These are phyloP conservation scores for Aspergillus fumigatiaffinis DNA, from an alignment of 2,329 filamentous ascomycete genomes.

Conservation along the genomic window DNA sequence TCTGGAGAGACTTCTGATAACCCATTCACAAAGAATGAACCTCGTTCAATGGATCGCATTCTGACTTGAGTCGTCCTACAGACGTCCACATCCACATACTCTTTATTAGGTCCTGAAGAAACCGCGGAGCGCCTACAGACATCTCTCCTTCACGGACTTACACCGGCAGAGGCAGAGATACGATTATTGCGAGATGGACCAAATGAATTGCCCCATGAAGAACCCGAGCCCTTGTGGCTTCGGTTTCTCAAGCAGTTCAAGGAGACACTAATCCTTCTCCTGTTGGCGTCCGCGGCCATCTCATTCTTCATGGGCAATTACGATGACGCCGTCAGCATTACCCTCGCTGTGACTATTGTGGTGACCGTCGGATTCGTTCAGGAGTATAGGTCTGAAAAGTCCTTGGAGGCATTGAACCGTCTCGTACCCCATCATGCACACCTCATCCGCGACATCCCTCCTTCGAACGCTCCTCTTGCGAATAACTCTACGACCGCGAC, in stretches of 20 bases:
- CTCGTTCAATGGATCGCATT: constrained; percentile 15
- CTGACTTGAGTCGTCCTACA: constrained; percentile 15
- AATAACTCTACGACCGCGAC: constrained; percentile 15
- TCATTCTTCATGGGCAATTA: constrained; percentile 89
- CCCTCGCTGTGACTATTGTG: constrained; percentile 93
- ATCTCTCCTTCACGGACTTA: constrained; percentile 77
- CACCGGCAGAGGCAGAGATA: constrained; percentile 73
- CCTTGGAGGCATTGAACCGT: constrained; percentile 88
- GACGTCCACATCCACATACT: constrained; percentile 49
- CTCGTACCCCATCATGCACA: constrained; percentile 94
- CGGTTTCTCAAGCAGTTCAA: constrained; percentile 96
- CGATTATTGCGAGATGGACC: constrained; percentile 77
- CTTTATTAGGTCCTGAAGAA: constrained; percentile 70
- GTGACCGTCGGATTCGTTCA: constrained; percentile 95
- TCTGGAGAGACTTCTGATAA: not conserved
- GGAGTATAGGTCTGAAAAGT: constrained; percentile 96
- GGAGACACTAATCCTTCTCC: constrained; percentile 88
- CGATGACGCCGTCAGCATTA: constrained; percentile 93
- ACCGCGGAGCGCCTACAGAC: constrained; percentile 74
- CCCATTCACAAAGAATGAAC: not conserved
- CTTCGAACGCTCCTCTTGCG: constrained; percentile 18
- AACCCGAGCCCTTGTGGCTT: constrained; percentile 89
- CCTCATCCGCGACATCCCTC: constrained; percentile 64
- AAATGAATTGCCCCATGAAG: constrained; percentile 92
- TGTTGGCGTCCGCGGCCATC: constrained; percentile 81